These are phyloP conservation scores for Luffa acutangula DNA, from an alignment of 306 rosid genomes.

Conservation along the genomic window DNA sequence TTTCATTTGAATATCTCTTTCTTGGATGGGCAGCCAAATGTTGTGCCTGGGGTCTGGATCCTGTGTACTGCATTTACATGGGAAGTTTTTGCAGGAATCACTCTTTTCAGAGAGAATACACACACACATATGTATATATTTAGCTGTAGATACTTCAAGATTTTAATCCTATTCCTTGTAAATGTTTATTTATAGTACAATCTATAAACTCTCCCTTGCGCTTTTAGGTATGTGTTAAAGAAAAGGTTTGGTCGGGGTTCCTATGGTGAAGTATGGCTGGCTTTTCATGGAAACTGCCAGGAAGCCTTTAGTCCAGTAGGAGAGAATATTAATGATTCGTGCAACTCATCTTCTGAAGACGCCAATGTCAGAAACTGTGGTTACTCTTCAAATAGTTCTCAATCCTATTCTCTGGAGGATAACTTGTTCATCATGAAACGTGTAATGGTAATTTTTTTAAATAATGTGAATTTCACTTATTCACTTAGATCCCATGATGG, in stretches of 20 bases:
- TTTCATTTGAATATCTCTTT: background rate
- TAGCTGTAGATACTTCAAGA: background rate
- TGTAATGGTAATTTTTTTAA: constrained; percentile 58
- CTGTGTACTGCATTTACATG: background rate
- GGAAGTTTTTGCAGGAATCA: background rate
- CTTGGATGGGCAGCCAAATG: background rate
- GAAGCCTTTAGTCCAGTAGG: constrained; percentile 33
- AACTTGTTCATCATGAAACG: constrained; percentile 80
- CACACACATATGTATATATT: background rate
- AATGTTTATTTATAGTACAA: background rate
- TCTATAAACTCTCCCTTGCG: constrained; percentile 14
- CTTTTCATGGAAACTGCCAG: constrained; percentile 76
- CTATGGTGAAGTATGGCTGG: constrained; percentile 97
- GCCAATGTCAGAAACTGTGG: constrained; percentile 15
- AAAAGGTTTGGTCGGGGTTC: constrained; percentile 94
- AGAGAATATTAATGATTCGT: constrained; percentile 23
- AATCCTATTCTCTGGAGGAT: constrained; percentile 39
- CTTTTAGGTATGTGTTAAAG: constrained; percentile 63
- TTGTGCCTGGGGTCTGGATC: background rate
- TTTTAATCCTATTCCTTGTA: background rate
- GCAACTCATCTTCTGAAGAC: constrained; percentile 10
- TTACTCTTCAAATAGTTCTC: constrained; percentile 36
- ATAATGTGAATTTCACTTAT: background rate
- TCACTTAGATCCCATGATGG: background rate
- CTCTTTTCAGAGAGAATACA: background rate